Percentiles rank a stretch among this genome's conserved stretches.
Evolutionary conservation across 495 filamentous ascomycete species (phyloP).

Genomic region (Massariosphaeria phaeospora): DNA sequence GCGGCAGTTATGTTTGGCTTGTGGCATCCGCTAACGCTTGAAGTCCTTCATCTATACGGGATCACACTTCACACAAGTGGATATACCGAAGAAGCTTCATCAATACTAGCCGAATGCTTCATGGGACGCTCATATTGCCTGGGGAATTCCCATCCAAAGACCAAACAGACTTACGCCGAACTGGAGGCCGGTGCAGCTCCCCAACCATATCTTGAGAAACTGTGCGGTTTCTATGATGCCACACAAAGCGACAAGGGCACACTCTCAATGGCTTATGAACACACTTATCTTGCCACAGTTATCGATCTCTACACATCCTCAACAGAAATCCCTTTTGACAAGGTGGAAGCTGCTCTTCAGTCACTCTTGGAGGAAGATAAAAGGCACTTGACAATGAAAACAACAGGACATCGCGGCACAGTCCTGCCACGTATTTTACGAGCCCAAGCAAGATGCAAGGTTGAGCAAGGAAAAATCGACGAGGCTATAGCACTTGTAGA

Average conservation of each 20-base stretch:
- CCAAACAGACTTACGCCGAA: constrained; percentile 4
- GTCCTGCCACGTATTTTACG: constrained; percentile 1
- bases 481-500: constrained; percentile 3
- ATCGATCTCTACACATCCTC: not conserved
- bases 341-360: not conserved
- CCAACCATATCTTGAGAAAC: not conserved
- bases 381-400: constrained; percentile 2
- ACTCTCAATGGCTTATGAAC: constrained; percentile 14
- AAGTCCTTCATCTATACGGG: constrained; percentile 3
- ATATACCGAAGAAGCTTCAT: not conserved
- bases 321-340: not conserved
- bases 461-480: constrained; percentile 11
- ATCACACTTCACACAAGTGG: not conserved
- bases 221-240: constrained; percentile 1
- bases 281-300: constrained; percentile 9
- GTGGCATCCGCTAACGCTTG: constrained; percentile 8
- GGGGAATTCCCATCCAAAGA: not conserved
- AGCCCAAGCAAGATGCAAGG: constrained; percentile 6
- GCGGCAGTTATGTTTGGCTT: constrained; percentile 1
- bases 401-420: constrained; percentile 2
- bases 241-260: not conserved
- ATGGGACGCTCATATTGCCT: constrained; percentile 12
- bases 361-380: not conserved
- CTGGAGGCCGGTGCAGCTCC: not conserved
- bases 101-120: constrained; percentile 8